Conservation (phyloP, 2,329 filamentous ascomycete species). For the Thielaviopsis populi region DNA sequence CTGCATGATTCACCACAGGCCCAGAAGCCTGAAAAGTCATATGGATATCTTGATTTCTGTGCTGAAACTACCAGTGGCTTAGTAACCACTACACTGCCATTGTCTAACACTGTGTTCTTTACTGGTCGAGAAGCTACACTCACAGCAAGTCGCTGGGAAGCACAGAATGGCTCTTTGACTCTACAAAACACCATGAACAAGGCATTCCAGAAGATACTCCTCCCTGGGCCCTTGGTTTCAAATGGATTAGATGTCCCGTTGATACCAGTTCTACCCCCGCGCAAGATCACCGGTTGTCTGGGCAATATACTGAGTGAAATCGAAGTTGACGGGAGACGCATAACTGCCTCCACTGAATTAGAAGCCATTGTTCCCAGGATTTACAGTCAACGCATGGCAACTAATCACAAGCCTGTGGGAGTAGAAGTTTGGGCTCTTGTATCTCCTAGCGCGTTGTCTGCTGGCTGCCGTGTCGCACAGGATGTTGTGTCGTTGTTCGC, state of each 20-base stretch:
- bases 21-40: slow-evolving; percentile 5
- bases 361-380: slow-evolving; percentile 48
- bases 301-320: slow-evolving; percentile 66
- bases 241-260: slow-evolving; percentile 31
- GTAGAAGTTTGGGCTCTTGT: slow-evolving; percentile 59
- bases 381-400: slow-evolving; percentile 29
- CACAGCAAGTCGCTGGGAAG: slow-evolving; percentile 24
- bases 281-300: slow-evolving; percentile 48
- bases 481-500: slow-evolving; percentile 18
- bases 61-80: not conserved
- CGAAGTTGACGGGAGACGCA: slow-evolving; percentile 29
- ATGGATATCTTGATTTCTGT: slow-evolving; percentile 13
- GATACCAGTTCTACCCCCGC: slow-evolving; percentile 46
- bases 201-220: slow-evolving; percentile 26
- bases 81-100: slow-evolving; percentile 39
- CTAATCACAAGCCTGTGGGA: slow-evolving; percentile 28
- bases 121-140: slow-evolving; percentile 50
- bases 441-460: slow-evolving; percentile 5
- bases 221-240: slow-evolving; percentile 16
- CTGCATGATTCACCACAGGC: not conserved
- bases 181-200: slow-evolving; percentile 25
- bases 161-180: slow-evolving; percentile 15
- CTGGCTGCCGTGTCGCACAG: slow-evolving; percentile 36
- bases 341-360: slow-evolving; percentile 56
- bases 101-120: slow-evolving; percentile 66